These are phyloP conservation scores for Hylodesmum podocarpum DNA, from an alignment of 306 rosid genomes.

Conservation along the genomic window DNA sequence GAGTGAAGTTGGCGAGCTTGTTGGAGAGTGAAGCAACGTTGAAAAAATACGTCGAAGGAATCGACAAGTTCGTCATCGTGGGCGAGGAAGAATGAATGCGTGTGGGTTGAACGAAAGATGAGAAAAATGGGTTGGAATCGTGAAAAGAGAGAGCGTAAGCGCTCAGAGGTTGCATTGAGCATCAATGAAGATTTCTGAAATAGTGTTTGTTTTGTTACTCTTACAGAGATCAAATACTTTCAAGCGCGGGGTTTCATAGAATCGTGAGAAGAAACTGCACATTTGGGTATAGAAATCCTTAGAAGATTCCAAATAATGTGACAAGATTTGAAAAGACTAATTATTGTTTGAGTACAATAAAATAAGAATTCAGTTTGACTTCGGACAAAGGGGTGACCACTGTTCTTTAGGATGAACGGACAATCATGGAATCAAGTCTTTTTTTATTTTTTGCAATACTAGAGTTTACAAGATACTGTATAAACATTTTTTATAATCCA, in stretches of 20 bases:
- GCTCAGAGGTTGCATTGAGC: constrained; percentile 43
- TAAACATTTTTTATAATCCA: too few relatives aligned
- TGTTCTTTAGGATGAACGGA: too few relatives aligned
- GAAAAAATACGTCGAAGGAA: constrained; percentile 47
- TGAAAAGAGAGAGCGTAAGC: constrained; percentile 20
- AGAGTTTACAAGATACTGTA: too few relatives aligned
- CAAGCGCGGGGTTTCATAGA: neutral
- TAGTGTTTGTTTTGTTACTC: neutral
- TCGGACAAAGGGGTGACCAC: too few relatives aligned
- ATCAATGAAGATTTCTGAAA: constrained; percentile 32
- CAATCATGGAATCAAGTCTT: too few relatives aligned
- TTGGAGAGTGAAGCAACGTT: constrained; percentile 38
- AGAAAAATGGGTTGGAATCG: neutral
- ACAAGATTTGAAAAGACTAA: too few relatives aligned
- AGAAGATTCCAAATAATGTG: too few relatives aligned
- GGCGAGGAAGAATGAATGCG: neutral
- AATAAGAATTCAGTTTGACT: too few relatives aligned
- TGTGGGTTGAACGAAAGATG: constrained; percentile 19
- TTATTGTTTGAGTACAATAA: too few relatives aligned
- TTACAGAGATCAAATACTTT: neutral
- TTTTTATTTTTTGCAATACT: too few relatives aligned
- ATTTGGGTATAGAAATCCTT: too few relatives aligned
- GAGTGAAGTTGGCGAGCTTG: constrained; percentile 64
- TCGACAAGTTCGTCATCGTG: constrained; percentile 40
- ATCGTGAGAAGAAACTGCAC: neutral